Evolutionary conservation across 1,284 basidiomycete species (phyloP).

Genomic region (Microbotryum violaceum): DNA sequence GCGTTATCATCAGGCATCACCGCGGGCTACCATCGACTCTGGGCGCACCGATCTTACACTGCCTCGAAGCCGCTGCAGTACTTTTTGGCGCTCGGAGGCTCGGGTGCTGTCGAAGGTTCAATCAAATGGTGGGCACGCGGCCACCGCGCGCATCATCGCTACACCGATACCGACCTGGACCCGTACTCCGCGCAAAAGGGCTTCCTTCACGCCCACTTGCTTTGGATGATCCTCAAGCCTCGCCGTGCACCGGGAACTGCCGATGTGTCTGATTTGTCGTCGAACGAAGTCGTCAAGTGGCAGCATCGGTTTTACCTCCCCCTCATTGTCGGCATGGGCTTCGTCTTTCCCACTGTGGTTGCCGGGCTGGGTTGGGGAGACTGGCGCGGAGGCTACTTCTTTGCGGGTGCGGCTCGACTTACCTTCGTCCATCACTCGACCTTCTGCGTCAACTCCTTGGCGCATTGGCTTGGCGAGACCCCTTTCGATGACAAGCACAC

Average conservation of each 20-base stretch:
- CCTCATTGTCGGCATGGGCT: conserved; percentile 63
- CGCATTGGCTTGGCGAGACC: conserved; percentile 85
- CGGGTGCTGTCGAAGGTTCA: conserved; percentile 80
- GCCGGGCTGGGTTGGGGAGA: conserved; percentile 78
- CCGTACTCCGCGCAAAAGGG: conserved; percentile 87
- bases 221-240: conserved; percentile 90
- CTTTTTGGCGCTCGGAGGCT: conserved; percentile 65
- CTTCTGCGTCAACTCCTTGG: conserved; percentile 90
- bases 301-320: conserved; percentile 74
- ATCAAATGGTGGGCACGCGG: conserved; percentile 94
- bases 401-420: conserved; percentile 72
- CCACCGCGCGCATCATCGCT: conserved; percentile 86
- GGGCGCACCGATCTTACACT: conserved; percentile 87
- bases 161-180: conserved; percentile 92
- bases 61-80: conserved; percentile 74
- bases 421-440: conserved; percentile 88
- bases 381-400: conserved; percentile 73
- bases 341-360: conserved; percentile 65
- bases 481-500: conserved; percentile 94
- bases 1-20: conserved; percentile 32
- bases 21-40: conserved; percentile 82
- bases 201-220: conserved; percentile 64
- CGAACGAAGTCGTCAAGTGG: conserved; percentile 71
- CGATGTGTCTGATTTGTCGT: conserved; percentile 74
- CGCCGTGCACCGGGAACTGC: conserved; percentile 78